These are phyloP conservation scores for Vigna trinervia DNA, from an alignment of 306 rosid species.

Conservation along the genomic window DNA sequence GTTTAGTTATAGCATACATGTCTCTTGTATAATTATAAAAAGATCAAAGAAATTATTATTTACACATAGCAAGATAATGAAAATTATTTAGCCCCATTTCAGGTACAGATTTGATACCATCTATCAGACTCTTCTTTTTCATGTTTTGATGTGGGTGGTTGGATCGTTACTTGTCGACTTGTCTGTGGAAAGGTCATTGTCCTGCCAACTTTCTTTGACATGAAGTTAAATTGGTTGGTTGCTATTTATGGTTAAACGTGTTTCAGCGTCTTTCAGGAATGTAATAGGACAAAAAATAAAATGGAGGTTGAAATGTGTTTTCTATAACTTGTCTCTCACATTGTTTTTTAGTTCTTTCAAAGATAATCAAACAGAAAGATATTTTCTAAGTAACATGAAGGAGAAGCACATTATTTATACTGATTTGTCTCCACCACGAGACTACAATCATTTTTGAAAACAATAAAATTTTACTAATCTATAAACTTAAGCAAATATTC, in stretches of 20 bases:
- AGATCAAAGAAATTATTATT: background rate
- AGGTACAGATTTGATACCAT: background rate
- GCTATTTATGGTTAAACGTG: background rate
- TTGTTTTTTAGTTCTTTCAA: too few relatives aligned
- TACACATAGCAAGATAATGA: background rate
- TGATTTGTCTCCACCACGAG: too few relatives aligned
- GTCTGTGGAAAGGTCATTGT: background rate
- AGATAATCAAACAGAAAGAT: too few relatives aligned
- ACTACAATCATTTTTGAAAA: too few relatives aligned
- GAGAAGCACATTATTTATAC: too few relatives aligned
- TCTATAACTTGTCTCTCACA: too few relatives aligned
- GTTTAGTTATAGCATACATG: background rate
- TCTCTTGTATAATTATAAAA: background rate
- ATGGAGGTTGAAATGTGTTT: too few relatives aligned
- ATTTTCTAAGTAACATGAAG: too few relatives aligned
- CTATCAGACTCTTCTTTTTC: background rate
- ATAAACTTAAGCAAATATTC: too few relatives aligned
- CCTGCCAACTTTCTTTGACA: slow-evolving; percentile 19
- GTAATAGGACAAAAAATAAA: too few relatives aligned
- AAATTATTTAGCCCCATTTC: background rate
- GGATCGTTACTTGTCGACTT: background rate
- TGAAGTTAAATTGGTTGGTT: background rate
- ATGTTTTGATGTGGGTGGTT: background rate
- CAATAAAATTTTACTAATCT: too few relatives aligned
- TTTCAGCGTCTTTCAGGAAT: too few relatives aligned